Base-by-base conservation (phyloP, 2,329 filamentous ascomycete species). In the Fusarium pseudocircinatum region DNA sequence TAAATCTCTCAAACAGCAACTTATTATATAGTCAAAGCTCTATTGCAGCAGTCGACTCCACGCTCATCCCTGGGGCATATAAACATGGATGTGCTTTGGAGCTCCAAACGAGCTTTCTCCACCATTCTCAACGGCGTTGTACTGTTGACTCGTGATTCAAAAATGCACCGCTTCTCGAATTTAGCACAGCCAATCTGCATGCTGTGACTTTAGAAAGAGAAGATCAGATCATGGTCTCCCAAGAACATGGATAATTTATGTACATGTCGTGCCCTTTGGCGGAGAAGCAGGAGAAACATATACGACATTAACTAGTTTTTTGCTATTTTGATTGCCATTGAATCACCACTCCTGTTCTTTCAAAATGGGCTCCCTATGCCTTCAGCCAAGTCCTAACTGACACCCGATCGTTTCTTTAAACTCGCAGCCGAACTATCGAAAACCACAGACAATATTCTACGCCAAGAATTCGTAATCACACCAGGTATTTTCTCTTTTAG, bases 41-140 rank as follows among this genome's bases (percentile, higher is more conserved):
- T 70, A 36, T 54, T 66, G 52, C 58, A 42, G 44, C 58, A 58
- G 44, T 36, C 30, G 26, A 47, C 70, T 67, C 67, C 67, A 68
- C 58, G 70, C 60, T 37, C 50, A 68, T 71, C 63, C 72, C 63
- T 72, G 69, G 49, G 67, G 40, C 66, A 61, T 36, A 67, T 57
- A 40, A 34, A 60, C 69, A 69, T 60, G 49, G 65, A 54, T 68
- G 46, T 63, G 46, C 47, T 43, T 43, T 44, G n/a, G 34, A 58
- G 59, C 49, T 63, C 54, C 62, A 66, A 70, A 67, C 49, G 56
- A 49, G 37, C 54, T 74, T 75, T 65, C 70, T 67, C 75, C 73
- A 75, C 75, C 47, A 16, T 56, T 69, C 60, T 57, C 26, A 66
- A 64, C 65, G 30, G 40, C 43, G 46, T 50, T n/a, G 44, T 61